phyloP scores from a whole-genome alignment of 2,329 filamentous ascomycete species.

The Claviceps monticola region DNA sequence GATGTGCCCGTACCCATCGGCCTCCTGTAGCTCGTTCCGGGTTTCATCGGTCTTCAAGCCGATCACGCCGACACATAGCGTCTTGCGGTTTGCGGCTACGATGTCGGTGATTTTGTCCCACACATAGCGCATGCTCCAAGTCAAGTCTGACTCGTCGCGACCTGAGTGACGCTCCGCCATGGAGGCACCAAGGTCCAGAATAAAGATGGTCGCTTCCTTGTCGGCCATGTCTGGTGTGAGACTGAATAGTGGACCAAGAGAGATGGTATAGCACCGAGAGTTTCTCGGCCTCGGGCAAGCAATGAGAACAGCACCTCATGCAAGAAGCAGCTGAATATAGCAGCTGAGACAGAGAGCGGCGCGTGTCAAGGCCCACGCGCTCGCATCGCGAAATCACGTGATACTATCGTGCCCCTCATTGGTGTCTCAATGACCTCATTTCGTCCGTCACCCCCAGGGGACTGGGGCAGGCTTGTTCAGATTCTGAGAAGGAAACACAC shows the following conservation, averaged over 20 bases:
- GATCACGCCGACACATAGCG: conserved; percentile 62
- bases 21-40: conserved; percentile 50
- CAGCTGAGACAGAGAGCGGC: neutral
- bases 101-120: conserved; percentile 78
- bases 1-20: conserved; percentile 70
- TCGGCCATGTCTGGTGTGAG: conserved; percentile 51
- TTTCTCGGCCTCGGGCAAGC: no score
- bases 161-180: conserved; percentile 63
- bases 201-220: conserved; percentile 87
- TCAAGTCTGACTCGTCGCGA: conserved; percentile 64
- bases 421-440: conserved; percentile 5
- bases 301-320: neutral
- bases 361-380: conserved; percentile 12
- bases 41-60: conserved; percentile 73
- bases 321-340: neutral
- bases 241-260: neutral
- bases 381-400: conserved; percentile 19
- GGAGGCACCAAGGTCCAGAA: conserved; percentile 76
- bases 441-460: neutral
- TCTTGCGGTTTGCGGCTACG: conserved; percentile 52
- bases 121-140: conserved; percentile 81
- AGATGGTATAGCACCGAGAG: neutral
- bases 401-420: neutral
- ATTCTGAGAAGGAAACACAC: no score
- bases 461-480: neutral